Conservation (phyloP, 345 rosid species). For the Reutealis trisperma region DNA sequence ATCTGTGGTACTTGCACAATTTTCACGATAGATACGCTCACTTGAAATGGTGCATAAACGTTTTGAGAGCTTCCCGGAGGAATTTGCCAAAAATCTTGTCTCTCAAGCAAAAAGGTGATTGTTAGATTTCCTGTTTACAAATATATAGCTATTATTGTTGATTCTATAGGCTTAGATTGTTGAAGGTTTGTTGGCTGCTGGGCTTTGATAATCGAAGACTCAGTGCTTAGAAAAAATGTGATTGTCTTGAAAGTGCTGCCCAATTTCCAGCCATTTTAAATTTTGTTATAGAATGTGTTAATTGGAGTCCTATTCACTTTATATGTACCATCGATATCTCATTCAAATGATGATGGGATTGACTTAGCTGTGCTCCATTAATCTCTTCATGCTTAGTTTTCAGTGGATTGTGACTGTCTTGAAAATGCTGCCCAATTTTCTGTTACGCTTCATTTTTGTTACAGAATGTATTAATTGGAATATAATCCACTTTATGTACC, state of each 20-base stretch:
- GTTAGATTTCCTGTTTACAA: not conserved
- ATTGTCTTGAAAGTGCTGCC: not conserved
- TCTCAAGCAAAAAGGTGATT: slow-evolving; percentile 61
- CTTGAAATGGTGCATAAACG: slow-evolving; percentile 97
- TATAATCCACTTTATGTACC: not conserved
- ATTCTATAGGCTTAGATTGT: not conserved
- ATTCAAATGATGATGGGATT: not conserved
- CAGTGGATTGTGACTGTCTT: not conserved
- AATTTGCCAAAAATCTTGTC: slow-evolving; percentile 82
- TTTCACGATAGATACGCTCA: slow-evolving; percentile 68
- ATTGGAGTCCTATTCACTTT: not conserved
- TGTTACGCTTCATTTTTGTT: not conserved
- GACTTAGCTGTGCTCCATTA: not conserved
- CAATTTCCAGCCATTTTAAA: not conserved
- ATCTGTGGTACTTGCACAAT: slow-evolving; percentile 16
- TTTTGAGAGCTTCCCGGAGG: slow-evolving; percentile 97
- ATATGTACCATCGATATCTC: not conserved
- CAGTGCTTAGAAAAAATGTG: not conserved
- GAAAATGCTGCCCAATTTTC: not conserved
- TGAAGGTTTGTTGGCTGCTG: not conserved
- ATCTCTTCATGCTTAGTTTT: not conserved
- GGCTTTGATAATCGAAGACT: not conserved
- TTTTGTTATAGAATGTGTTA: not conserved
- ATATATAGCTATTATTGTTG: not conserved
- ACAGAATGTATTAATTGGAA: not conserved